A percentile compares a stretch with the other conserved stretches of the same genome.
These are phyloP conservation scores for Paramarasmius palmivorus DNA, from an alignment of 1,284 basidiomycete genomes.

Conservation along the genomic window DNA sequence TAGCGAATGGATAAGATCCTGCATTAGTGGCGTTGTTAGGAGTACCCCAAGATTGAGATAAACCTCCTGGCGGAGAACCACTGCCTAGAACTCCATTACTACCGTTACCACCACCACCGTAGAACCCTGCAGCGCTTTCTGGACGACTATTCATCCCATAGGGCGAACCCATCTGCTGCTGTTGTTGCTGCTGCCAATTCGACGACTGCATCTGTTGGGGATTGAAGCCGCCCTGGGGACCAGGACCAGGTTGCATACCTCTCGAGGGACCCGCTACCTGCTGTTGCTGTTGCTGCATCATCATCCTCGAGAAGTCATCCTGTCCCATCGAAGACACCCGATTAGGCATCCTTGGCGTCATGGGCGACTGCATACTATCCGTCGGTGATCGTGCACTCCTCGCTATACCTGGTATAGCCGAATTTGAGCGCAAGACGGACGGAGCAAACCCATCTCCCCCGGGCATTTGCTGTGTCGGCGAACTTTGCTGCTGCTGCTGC, in stretches of 20 bases:
- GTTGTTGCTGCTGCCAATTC: constrained; percentile 31
- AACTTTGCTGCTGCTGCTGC: constrained; percentile 31
- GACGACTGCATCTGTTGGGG: constrained; percentile 15
- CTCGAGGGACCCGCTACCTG: constrained; percentile 24
- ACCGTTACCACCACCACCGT: constrained; percentile 15
- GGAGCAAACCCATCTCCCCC: constrained; percentile 28
- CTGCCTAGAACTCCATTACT: constrained; percentile 7
- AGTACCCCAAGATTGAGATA: constrained; percentile 2
- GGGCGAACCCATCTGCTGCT: constrained; percentile 16
- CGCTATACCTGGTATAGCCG: constrained; percentile 68
- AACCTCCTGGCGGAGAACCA: constrained; percentile 1
- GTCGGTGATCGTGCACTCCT: constrained; percentile 70
- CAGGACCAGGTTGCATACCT: constrained; percentile 10
- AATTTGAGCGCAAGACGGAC: constrained; percentile 51
- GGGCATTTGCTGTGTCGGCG: constrained; percentile 34
- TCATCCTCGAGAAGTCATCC: constrained; percentile 55
- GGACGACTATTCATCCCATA: constrained; percentile 5
- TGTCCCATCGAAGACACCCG: constrained; percentile 35
- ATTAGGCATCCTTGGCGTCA: constrained; percentile 47
- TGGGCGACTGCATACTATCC: constrained; percentile 53
- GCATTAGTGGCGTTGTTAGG: constrained; percentile 7
- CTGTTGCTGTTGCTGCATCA: constrained; percentile 30
- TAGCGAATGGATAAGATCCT: constrained; percentile 14
- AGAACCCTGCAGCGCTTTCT: constrained; percentile 4
- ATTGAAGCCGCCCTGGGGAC: constrained; percentile 7